Evolutionary conservation across 108 stramenopile species (phyloP), one percentile per base, ranked within the genome.

Genomic region (Nannochloropsis granulata): DNA sequence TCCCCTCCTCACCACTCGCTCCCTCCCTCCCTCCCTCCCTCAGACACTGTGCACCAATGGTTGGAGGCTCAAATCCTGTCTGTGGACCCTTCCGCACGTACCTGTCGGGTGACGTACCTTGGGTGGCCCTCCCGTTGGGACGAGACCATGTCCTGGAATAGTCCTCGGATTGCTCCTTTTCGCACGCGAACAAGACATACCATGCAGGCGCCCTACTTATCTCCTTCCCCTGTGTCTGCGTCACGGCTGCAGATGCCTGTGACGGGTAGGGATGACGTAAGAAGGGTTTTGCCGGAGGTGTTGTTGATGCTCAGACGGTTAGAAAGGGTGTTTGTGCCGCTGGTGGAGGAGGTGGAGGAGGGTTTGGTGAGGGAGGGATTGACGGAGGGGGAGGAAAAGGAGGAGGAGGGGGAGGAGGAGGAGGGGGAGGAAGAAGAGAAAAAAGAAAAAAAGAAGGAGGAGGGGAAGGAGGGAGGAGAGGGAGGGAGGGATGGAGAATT

Each of bases 81-180:
- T 45, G 91, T 97, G 46, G 89, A 93, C 23, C 25, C 85, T 24
- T 93, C 93, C 94, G 26, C 2, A 3, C 56, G 56, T n/a, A 71
- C 56, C 56, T 71, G 56, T n/a, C 88, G 93, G 24, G 93, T 98
- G 78, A 96, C 97, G 88, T 98, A 98, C 94, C 96, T 97, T 89
- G 98, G 98, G 43, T 98, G 98, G 98, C 97, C 98, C 1, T 90
- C 93, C 44, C 93, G 97, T 14, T 98, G 98, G 98, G 97, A 98
- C 91, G 98, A 98, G 45, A 25, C 24, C 23, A 43, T 82, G 5
- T 12, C n/a, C 24, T 79, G 43, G 43, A 25, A 13, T 12, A 56
- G 80, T 12, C 56, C 46, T 7, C 86, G 86, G 7, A 25, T 87
- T 23, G 82, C 86, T 10, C 86, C 86, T 23, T 86, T 86, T 43